phyloP scores from a whole-genome alignment of 1,284 basidiomycete genomes.

The Irpex sp. region DNA sequence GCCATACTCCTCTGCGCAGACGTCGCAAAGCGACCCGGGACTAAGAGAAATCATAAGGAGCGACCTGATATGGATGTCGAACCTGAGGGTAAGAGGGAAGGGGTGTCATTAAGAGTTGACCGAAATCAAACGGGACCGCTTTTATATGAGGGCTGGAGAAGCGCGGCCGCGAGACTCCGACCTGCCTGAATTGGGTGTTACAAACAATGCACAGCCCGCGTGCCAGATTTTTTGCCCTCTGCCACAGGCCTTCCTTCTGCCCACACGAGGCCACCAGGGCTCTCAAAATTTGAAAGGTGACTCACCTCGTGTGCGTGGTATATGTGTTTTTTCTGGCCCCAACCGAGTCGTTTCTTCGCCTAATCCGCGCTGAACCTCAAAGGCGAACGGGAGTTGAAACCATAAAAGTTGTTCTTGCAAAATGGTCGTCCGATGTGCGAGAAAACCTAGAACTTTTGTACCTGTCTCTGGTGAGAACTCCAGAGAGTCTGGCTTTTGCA shows the following conservation, averaged over 20 bases:
- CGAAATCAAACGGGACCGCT: constrained; percentile 25
- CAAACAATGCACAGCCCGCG: constrained; percentile 18
- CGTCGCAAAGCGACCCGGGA: constrained; percentile 78
- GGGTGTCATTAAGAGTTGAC: constrained; percentile 26
- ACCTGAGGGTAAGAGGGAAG: constrained; percentile 24
- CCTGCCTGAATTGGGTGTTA: constrained; percentile 13
- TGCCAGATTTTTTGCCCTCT: constrained; percentile 17
- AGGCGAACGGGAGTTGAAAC: constrained; percentile 19
- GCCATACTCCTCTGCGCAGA: constrained; percentile 79
- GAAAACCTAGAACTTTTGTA: constrained; percentile 1
- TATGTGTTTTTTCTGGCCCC: constrained; percentile 10
- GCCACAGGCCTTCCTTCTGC: constrained; percentile 11
- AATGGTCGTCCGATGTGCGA: constrained; percentile 7
- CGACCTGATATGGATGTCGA: constrained; percentile 23
- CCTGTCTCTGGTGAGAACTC: constrained; percentile 15
- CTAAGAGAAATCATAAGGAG: constrained; percentile 68
- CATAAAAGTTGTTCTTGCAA: constrained; percentile 20
- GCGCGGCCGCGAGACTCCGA: constrained; percentile 13
- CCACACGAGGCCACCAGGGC: constrained; percentile 15
- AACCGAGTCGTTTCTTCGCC: constrained; percentile 19
- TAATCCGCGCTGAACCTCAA: constrained; percentile 14
- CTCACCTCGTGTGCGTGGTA: constrained; percentile 7
- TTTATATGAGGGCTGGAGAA: constrained; percentile 22
- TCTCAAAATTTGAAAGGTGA: not conserved
- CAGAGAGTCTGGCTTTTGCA: constrained; percentile 15